Conservation (phyloP, 1,139 yeast genomes). For the Kodamaea derodonti region DNA sequence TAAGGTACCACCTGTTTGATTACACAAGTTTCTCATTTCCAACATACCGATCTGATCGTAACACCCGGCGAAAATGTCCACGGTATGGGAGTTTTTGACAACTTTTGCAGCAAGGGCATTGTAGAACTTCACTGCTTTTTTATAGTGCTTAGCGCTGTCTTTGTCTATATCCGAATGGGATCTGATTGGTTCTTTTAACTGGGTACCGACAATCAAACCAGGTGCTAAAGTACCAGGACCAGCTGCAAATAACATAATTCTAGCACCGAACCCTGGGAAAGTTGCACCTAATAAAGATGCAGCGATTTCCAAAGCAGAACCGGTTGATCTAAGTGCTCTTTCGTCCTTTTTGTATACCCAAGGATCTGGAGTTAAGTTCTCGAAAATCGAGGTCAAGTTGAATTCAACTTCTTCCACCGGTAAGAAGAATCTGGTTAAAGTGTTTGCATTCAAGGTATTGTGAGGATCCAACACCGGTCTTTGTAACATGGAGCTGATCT, state of each 20-base stretch:
- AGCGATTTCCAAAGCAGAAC: slow-evolving; percentile 88
- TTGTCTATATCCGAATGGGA: slow-evolving; percentile 94
- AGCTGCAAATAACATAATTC: slow-evolving; percentile 85
- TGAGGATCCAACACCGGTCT: slow-evolving; percentile 36
- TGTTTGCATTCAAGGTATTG: slow-evolving; percentile 29
- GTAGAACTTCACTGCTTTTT: slow-evolving; percentile 85
- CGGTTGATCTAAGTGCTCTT: slow-evolving; percentile 90
- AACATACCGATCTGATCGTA: slow-evolving; percentile 97
- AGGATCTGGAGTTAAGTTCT: slow-evolving; percentile 76
- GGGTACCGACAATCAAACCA: slow-evolving; percentile 89
- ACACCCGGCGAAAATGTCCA: slow-evolving; percentile 95
- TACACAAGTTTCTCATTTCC: slow-evolving; percentile 89
- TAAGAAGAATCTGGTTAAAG: slow-evolving; percentile 73
- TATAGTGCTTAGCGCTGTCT: slow-evolving; percentile 85
- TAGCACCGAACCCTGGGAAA: slow-evolving; percentile 87
- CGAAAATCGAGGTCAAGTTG: slow-evolving; percentile 77
- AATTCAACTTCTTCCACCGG: slow-evolving; percentile 87
- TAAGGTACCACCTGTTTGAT: slow-evolving; percentile 90
- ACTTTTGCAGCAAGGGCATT: slow-evolving; percentile 74
- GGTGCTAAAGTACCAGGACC: slow-evolving; percentile 97
- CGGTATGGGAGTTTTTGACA: slow-evolving; percentile 74
- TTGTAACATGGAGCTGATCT: slow-evolving; percentile 72
- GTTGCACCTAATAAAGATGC: slow-evolving; percentile 77
- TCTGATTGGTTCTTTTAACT: slow-evolving; percentile 92
- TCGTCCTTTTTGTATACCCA: slow-evolving; percentile 90